These are phyloP conservation scores for Nigrospora oryzae DNA, from an alignment of 2,329 filamentous ascomycete genomes.

Conservation along the genomic window DNA sequence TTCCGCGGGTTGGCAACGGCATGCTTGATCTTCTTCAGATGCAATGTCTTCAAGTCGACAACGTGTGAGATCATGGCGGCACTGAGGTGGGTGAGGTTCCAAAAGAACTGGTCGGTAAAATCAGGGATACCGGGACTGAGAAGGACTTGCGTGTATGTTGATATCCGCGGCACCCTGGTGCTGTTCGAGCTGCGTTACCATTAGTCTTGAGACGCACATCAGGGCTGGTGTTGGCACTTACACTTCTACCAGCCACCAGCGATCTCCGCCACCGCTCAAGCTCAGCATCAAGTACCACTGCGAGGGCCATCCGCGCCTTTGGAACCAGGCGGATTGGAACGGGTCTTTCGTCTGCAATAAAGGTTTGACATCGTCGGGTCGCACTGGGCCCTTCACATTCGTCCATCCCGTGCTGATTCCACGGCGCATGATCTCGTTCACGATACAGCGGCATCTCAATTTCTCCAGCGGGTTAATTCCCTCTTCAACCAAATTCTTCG, in stretches of 20 bases:
- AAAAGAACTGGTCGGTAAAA: slow-evolving; percentile 41
- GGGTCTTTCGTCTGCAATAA: slow-evolving; percentile 55
- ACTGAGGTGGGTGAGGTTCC: slow-evolving; percentile 39
- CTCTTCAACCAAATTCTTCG: slow-evolving; percentile 47
- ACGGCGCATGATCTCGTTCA: slow-evolving; percentile 52
- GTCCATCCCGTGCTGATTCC: slow-evolving; percentile 60
- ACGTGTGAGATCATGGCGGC: slow-evolving; percentile 43
- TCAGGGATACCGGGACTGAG: slow-evolving; percentile 34
- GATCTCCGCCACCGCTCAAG: slow-evolving; percentile 63
- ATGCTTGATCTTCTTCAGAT: slow-evolving; percentile 33
- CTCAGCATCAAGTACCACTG: slow-evolving; percentile 67
- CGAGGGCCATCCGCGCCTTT: slow-evolving; percentile 60
- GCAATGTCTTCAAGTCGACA: slow-evolving; percentile 38
- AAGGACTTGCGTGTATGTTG: slow-evolving; percentile 29
- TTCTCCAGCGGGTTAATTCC: slow-evolving; percentile 49
- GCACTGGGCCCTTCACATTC: slow-evolving; percentile 36
- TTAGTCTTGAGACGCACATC: slow-evolving; percentile 4
- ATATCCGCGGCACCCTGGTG: slow-evolving; percentile 12
- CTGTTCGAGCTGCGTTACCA: slow-evolving; percentile 7
- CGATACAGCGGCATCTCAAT: slow-evolving; percentile 52
- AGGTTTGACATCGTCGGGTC: slow-evolving; percentile 46
- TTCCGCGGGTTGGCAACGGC: slow-evolving; percentile 22
- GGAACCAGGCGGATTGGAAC: slow-evolving; percentile 60
- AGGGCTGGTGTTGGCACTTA: slow-evolving; percentile 26
- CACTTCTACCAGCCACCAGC: slow-evolving; percentile 69